These are phyloP conservation scores for Neurospora sp. DNA, from an alignment of 495 filamentous ascomycete species.

Conservation along the genomic window DNA sequence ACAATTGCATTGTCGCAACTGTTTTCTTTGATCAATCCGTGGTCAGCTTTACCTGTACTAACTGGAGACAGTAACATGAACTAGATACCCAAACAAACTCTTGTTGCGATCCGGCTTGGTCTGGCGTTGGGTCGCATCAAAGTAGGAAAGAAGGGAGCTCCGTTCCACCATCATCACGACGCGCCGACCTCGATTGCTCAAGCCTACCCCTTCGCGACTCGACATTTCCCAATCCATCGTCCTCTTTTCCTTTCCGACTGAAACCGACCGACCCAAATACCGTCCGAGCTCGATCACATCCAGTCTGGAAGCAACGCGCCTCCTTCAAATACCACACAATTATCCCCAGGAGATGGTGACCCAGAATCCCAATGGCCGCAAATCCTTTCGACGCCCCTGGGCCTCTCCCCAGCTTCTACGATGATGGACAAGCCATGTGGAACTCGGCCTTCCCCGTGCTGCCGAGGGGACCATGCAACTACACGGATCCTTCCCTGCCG, in stretches of 20 bases:
- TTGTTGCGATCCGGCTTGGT: constrained; percentile 31
- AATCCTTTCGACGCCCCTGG: constrained; percentile 29
- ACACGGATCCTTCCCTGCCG: constrained; percentile 41
- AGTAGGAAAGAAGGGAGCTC: constrained; percentile 1
- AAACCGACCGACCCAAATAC: background rate
- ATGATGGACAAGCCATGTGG: constrained; percentile 26
- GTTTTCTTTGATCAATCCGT: constrained; percentile 6
- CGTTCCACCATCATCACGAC: background rate
- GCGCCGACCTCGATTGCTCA: background rate
- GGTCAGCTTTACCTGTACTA: constrained; percentile 15
- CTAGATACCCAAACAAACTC: constrained; percentile 17
- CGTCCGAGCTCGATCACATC: background rate
- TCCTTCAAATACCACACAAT: background rate
- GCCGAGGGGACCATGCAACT: constrained; percentile 53
- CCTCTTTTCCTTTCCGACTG: background rate
- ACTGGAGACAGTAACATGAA: constrained; percentile 33
- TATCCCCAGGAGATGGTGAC: constrained; percentile 20
- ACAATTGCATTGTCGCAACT: constrained; percentile 11
- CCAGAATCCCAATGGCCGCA: constrained; percentile 37
- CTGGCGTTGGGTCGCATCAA: constrained; percentile 21
- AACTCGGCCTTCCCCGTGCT: constrained; percentile 21
- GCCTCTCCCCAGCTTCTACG: constrained; percentile 31
- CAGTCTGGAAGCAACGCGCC: background rate
- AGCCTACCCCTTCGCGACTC: background rate
- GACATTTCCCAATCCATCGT: background rate